Percentiles rank a stretch among this genome's conserved stretches.
phyloP scores from a whole-genome alignment of 208 protist genomes.

The Crithidia bombi region DNA sequence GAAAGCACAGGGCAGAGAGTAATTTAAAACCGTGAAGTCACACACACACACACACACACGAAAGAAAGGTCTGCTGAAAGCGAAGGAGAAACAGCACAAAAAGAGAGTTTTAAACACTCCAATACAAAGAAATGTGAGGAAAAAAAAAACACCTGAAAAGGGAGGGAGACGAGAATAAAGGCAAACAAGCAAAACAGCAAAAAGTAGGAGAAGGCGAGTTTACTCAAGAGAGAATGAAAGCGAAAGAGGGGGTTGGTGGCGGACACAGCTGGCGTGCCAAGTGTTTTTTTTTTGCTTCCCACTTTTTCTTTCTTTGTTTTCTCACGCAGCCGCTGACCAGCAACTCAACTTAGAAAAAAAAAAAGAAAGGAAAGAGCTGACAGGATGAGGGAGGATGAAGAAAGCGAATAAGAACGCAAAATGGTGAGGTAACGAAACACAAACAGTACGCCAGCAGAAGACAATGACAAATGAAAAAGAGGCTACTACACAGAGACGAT shows the following conservation, averaged over 20 bases:
- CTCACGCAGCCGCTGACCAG: too few relatives aligned
- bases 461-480: not conserved
- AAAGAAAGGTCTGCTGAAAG: not conserved
- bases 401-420: slow-evolving; percentile 1
- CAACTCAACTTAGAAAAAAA: not conserved
- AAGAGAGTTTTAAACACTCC: too few relatives aligned
- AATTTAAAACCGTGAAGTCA: not conserved
- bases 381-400: not conserved
- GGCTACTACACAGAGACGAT: not conserved
- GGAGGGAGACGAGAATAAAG: not conserved
- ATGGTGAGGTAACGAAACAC: not conserved
- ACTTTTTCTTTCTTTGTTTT: too few relatives aligned
- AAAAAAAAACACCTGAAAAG: slow-evolving; percentile 1
- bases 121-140: not conserved
- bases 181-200: slow-evolving; percentile 16
- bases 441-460: not conserved
- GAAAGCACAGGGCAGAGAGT: not conserved
- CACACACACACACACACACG: too few relatives aligned
- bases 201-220: not conserved
- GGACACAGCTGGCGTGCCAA: too few relatives aligned
- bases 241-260: too few relatives aligned
- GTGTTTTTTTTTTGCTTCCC: too few relatives aligned
- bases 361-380: slow-evolving; percentile 7
- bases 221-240: not conserved
- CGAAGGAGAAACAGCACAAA: not conserved